phyloP scores from a whole-genome alignment of 1,284 basidiomycete genomes.

The Tranzscheliella williamsii region DNA sequence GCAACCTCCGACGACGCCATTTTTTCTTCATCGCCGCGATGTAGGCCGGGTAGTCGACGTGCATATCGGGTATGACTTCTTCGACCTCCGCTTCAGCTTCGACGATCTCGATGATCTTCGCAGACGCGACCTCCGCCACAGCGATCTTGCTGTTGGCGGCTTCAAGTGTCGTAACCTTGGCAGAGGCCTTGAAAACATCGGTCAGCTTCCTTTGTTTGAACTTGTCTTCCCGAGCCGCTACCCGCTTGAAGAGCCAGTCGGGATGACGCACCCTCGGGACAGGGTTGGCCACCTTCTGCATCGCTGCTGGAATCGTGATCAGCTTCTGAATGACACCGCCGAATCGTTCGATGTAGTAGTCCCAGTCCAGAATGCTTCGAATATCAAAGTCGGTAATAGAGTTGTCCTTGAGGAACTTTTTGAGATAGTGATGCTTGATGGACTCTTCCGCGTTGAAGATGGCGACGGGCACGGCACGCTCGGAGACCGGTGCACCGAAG shows the following conservation, averaged over 20 bases:
- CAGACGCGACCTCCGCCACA: conserved; percentile 5
- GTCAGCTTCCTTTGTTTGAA: conserved; percentile 98
- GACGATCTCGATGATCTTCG: conserved; percentile 2
- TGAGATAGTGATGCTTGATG: conserved; percentile 85
- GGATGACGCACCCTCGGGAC: conserved; percentile 95
- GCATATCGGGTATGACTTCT: conserved; percentile 51
- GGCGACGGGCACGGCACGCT: conserved; percentile 95
- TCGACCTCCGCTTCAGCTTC: conserved; percentile 10
- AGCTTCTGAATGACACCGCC: conserved; percentile 98
- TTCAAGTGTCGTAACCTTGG: conserved; percentile 16
- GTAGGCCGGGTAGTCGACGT: conserved; percentile 75
- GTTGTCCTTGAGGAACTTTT: conserved; percentile 95
- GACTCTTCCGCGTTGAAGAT: conserved; percentile 95
- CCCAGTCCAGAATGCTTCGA: conserved; percentile 94
- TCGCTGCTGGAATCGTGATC: conserved; percentile 97
- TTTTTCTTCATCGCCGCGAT: conserved; percentile 76
- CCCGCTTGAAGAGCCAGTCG: conserved; percentile 92
- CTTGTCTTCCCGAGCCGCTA: conserved; percentile 87
- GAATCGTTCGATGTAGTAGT: conserved; percentile 95
- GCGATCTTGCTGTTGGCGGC: conserved; percentile 23
- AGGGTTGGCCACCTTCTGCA: conserved; percentile 95
- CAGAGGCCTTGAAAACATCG: conserved; percentile 77
- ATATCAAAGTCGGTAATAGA: conserved; percentile 86
- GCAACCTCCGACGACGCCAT: conserved; percentile 71
- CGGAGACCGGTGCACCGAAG: conserved; percentile 90